Evolutionary conservation across 2,329 filamentous ascomycete genomes (phyloP), one percentile per base, ranked within the genome.

Genomic region (Didymella glomerata): DNA sequence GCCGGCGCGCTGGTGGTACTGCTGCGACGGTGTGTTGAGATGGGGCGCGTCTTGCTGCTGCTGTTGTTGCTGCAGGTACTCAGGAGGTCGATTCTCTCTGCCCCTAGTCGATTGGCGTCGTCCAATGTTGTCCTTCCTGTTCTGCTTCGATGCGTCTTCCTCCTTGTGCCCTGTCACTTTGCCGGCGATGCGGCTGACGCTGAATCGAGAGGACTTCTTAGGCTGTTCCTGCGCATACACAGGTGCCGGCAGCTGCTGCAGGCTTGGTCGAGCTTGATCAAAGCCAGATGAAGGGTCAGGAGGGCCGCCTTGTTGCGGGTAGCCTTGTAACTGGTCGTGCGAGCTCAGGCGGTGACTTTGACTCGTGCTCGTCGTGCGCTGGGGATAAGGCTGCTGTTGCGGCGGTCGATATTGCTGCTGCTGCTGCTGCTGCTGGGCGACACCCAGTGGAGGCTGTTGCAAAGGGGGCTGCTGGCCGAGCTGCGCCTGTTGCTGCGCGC

Each of bases 71-170:
- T 65, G 42, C 47, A 68, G 72, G 47, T 72, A 74, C 25, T 69
- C 70, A 20, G 69, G 66, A 13, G 68, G 64, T 6, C 70, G 60
- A 25, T 63, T 64, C 42, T 77, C 73, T 51, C 68, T 75, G 65
- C 76, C 76, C 56, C 75, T 70, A 50, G 76, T 72, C 8, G 77
- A 78, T 49, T 72, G 66, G 38, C 69, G 71, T 54, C 77, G 63
- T 44, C 66, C 68, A 34, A 77, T 48, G 10, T 69, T 69, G 65
- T 67, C 69, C 66, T 75, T 76, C 64, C 61, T 69, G 16, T 67
- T 50, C 48, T 70, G 63, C 58, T 70, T 70, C 28, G 68, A 53
- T 24, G 38, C 57, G 42, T 76, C 74, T 8, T 75, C 72, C 45
- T 76, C 72, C 63, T 75, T 72, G 65, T 75, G 72, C 16, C 56